Evolutionary conservation across 176 grass and related monocot species (phyloP).

Genomic region (Bromus sterilis): DNA sequence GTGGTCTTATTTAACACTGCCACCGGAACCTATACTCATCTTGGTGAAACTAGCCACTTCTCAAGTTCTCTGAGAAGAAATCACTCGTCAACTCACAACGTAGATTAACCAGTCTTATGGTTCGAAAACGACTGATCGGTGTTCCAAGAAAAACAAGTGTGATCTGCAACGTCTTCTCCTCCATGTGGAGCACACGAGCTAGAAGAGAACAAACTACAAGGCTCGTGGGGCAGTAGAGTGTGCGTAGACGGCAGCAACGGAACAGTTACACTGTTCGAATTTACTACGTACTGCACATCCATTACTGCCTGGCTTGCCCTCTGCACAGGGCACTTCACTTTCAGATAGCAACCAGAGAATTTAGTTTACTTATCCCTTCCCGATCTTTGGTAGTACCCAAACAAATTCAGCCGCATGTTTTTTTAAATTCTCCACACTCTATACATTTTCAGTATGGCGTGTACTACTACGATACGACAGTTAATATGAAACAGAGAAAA

Average conservation of each 20-base stretch:
- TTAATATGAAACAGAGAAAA: no score
- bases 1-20: no score
- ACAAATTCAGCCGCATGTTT: background rate
- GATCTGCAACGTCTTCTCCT: background rate
- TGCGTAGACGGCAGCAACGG: background rate
- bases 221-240: background rate
- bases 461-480: no score
- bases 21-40: no score
- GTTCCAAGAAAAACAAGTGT: no score
- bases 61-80: no score
- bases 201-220: background rate
- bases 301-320: background rate
- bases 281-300: background rate
- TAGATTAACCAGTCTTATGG: no score
- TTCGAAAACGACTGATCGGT: no score
- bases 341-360: background rate
- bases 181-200: background rate
- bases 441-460: background rate
- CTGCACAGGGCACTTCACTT: background rate
- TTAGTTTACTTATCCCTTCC: background rate
- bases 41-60: no score
- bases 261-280: background rate
- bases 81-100: no score
- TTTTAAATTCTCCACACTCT: background rate
- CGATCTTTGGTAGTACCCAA: background rate